These are phyloP conservation scores for Nitzschia palea DNA, from an alignment of 108 stramenopile genomes.

Conservation along the genomic window DNA sequence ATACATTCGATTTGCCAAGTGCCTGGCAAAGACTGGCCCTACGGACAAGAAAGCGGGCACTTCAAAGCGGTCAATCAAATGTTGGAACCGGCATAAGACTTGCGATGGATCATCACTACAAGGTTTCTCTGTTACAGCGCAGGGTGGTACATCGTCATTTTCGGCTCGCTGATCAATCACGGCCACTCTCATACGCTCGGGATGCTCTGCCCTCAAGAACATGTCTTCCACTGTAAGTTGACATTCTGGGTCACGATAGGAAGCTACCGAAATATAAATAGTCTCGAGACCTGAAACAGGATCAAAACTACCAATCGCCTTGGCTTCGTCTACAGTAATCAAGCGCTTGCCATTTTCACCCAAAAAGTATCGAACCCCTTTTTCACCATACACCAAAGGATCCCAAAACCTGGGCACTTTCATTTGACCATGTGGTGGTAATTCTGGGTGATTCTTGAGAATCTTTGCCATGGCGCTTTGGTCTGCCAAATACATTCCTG, in stretches of 20 bases:
- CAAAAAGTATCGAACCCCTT: conserved; percentile 67
- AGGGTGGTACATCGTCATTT: conserved; percentile 37
- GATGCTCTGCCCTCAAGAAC: conserved; percentile 71
- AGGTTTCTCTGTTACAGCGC: conserved; percentile 43
- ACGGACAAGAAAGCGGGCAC: conserved; percentile 70
- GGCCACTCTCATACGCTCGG: conserved; percentile 77
- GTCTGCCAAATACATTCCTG: conserved; percentile 38
- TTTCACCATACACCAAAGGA: conserved; percentile 32
- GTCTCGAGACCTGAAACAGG: conserved; percentile 47
- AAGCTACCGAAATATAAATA: conserved; percentile 74
- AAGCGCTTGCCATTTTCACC: conserved; percentile 69
- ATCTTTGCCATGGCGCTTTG: conserved; percentile 1
- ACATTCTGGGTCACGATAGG: conserved; percentile 83
- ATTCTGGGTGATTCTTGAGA: conserved; percentile 10
- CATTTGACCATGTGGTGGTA: conserved; percentile 32
- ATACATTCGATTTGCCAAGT: conserved; percentile 83
- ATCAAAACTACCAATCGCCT: conserved; percentile 54
- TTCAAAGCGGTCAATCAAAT: conserved; percentile 64
- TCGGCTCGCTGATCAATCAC: conserved; percentile 73
- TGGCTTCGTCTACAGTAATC: conserved; percentile 66
- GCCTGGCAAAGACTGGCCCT: conserved; percentile 89
- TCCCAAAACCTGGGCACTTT: conserved; percentile 47
- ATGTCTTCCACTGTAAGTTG: conserved; percentile 69
- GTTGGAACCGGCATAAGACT: conserved; percentile 56
- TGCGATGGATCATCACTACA: conserved; percentile 66